These are phyloP conservation scores for Scutellaria minor DNA, from an alignment of 257 asterid genomes.

Conservation along the genomic window DNA sequence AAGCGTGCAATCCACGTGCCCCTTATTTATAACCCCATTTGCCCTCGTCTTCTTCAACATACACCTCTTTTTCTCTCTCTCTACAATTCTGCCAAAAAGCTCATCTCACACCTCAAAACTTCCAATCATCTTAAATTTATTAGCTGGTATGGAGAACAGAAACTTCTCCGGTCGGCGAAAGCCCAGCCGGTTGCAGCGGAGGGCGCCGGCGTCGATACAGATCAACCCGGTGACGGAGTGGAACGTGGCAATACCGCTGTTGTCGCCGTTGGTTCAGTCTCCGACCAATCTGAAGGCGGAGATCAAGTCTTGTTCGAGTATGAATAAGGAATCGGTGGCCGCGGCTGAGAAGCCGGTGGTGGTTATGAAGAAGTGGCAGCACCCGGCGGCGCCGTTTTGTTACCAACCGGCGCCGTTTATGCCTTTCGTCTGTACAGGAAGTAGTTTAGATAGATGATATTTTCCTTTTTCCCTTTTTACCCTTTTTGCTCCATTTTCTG, in stretches of 20 bases:
- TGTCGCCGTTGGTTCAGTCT: constrained; percentile 73
- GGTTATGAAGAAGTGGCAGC: constrained; percentile 65
- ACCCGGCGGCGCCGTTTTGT: constrained; percentile 78
- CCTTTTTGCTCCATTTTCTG: not conserved
- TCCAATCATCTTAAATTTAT: not conserved
- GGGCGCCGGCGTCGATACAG: constrained; percentile 74
- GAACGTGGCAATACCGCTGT: constrained; percentile 76
- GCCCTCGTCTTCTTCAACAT: not conserved
- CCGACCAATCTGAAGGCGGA: constrained; percentile 51
- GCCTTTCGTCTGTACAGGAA: constrained; percentile 63
- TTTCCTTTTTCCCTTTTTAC: not conserved
- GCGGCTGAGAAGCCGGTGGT: constrained; percentile 38
- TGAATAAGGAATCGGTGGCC: constrained; percentile 38
- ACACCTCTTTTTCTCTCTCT: not conserved
- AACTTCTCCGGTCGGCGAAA: constrained; percentile 38
- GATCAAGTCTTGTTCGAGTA: constrained; percentile 33
- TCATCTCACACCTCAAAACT: not conserved
- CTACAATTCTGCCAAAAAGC: not conserved
- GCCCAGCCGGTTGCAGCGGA: constrained; percentile 60
- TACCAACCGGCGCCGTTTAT: constrained; percentile 53
- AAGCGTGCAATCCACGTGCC: constrained; percentile 64
- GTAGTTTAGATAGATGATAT: constrained; percentile 45
- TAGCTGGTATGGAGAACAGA: constrained; percentile 30
- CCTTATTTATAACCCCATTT: constrained; percentile 39
- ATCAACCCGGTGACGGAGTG: constrained; percentile 56